phyloP scores from a whole-genome alignment of 169 alveolate species.

The Plasmodium vinckei region DNA sequence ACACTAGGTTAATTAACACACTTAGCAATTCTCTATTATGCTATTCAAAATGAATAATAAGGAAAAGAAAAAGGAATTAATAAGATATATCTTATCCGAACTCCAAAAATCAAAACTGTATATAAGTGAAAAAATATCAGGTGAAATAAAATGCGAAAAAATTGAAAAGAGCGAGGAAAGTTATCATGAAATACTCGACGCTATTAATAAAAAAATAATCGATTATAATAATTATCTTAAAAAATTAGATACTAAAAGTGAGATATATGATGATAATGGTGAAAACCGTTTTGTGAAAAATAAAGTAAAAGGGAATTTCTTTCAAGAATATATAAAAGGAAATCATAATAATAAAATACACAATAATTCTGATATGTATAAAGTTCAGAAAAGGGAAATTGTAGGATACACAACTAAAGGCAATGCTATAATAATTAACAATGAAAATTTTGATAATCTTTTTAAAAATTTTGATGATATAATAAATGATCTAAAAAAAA shows the following conservation, averaged over 20 bases:
- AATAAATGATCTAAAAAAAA: neutral
- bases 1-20: no score
- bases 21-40: neutral
- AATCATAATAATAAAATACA: neutral
- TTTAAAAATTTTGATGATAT: slow-evolving; percentile 15
- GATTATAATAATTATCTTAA: slow-evolving; percentile 8
- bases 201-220: slow-evolving; percentile 10
- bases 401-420: slow-evolving; percentile 65
- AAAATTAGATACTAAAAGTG: neutral
- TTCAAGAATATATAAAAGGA: slow-evolving; percentile 28
- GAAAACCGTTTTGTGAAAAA: neutral
- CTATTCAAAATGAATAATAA: slow-evolving; percentile 18
- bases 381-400: slow-evolving; percentile 35
- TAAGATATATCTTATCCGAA: slow-evolving; percentile 16
- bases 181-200: slow-evolving; percentile 6
- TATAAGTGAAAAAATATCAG: slow-evolving; percentile 4
- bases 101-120: slow-evolving; percentile 34
- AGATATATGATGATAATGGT: neutral
- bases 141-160: neutral
- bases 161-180: neutral
- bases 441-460: slow-evolving; percentile 38
- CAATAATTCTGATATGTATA: neutral
- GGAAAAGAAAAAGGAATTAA: neutral
- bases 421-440: slow-evolving; percentile 54
- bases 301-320: slow-evolving; percentile 6